These are phyloP conservation scores for Cladophialophora yegresii DNA, from an alignment of 2,329 filamentous ascomycete genomes.

Conservation along the genomic window DNA sequence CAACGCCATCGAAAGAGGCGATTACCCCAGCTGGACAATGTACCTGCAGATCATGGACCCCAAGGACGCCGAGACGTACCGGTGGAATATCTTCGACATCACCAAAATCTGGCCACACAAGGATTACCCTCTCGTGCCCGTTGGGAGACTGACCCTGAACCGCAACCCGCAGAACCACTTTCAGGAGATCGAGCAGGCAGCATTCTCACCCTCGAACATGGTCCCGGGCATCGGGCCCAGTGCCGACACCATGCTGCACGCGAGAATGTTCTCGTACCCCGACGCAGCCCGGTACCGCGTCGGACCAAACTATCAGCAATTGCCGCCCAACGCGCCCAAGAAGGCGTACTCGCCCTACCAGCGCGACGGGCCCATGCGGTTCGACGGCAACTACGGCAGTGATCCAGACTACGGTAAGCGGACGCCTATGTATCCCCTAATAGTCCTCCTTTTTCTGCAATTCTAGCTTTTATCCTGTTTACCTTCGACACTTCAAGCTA, in stretches of 20 bases:
- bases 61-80: conserved; percentile 59
- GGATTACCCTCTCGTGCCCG: conserved; percentile 53
- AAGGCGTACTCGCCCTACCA: conserved; percentile 56
- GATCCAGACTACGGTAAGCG: conserved; percentile 57
- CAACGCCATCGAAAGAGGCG: conserved; percentile 61
- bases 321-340: conserved; percentile 43
- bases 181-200: conserved; percentile 65
- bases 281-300: conserved; percentile 52
- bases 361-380: conserved; percentile 43
- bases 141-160: conserved; percentile 64
- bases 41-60: conserved; percentile 67
- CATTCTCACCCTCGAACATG: conserved; percentile 66
- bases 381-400: conserved; percentile 58
- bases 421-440: not conserved
- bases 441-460: no score
- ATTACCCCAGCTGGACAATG: conserved; percentile 64
- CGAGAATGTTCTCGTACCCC: conserved; percentile 63
- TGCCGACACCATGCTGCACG: conserved; percentile 65
- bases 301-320: conserved; percentile 46
- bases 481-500: no score
- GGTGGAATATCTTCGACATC: conserved; percentile 67
- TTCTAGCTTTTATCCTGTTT: no score
- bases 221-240: conserved; percentile 65
- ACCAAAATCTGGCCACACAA: conserved; percentile 70
- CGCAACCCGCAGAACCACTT: conserved; percentile 69